Conservation (phyloP, 164 flowering plant genomes). For the Magnolia sinica region DNA sequence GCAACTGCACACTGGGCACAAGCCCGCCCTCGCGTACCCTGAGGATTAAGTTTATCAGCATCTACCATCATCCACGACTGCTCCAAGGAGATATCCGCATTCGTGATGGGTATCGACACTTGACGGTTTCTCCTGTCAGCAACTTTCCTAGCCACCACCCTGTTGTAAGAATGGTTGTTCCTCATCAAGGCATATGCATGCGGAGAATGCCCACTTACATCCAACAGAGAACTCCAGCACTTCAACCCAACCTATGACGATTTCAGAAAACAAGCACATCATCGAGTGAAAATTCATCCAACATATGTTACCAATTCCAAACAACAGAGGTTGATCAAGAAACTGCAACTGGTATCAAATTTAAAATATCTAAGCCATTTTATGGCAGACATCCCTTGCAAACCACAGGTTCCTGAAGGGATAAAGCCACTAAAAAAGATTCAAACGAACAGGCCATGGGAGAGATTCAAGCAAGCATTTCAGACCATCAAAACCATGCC, state of each 20-base stretch:
- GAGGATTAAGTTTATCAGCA: conserved; percentile 12
- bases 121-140: conserved; percentile 56
- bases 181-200: conserved; percentile 60
- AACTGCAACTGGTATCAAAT: not conserved
- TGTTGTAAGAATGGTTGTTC: conserved; percentile 62
- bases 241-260: conserved; percentile 57
- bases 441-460: too few species aligned
- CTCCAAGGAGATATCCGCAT: conserved; percentile 28
- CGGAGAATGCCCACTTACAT: conserved; percentile 70
- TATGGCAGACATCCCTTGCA: not conserved
- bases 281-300: not conserved
- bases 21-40: conserved; percentile 20
- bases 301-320: not conserved
- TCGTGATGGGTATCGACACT: conserved; percentile 43
- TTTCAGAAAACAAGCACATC: not conserved
- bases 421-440: too few species aligned
- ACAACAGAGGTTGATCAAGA: not conserved
- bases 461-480: not conserved
- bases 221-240: conserved; percentile 62
- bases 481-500: not conserved
- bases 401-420: not conserved
- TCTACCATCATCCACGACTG: conserved; percentile 17
- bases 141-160: conserved; percentile 59
- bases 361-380: not conserved
- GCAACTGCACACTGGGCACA: conserved; percentile 55